Base-by-base conservation (phyloP, 2,329 filamentous ascomycete species). In the Colletotrichum agaves region DNA sequence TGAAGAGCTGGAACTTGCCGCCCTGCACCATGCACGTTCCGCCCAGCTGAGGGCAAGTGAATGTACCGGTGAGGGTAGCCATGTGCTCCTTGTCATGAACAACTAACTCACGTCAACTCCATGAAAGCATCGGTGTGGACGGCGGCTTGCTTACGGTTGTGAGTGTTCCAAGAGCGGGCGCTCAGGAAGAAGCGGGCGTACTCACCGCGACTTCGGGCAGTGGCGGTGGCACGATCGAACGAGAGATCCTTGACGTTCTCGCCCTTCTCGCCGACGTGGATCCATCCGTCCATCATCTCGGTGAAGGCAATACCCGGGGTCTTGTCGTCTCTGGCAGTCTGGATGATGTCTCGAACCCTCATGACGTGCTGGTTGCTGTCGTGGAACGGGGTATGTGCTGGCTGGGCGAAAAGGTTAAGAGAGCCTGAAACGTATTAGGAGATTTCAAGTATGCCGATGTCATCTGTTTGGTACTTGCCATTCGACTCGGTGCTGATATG, bases 231-330 rank as follows among this genome's bases (percentile, higher is more conserved):
- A 13, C 84, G 79, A 62, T 85, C 78, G 72, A 86, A 90, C 2
- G 85, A 83, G 10, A 83, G 79, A 11, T 78, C 78, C 46, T 82
- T 79, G 71, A 86, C 82, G 10, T 75, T 76, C 5, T 75, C 72
- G 41, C 81, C 80, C 50, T 76, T 76, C 5, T 75, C 72, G 49
- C 81, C 80, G 53, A 78, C 74, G 71, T 88, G 85, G 19, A 91
- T 81, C 71, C 85, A 87, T 10, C 89, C 89, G 6, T 84, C 83
- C 87, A 91, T 90, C 65, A 89, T 84, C 75, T 91, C 88, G 0
- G 86, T 86, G 72, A 91, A 91, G 23, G 84, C 85, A 55, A 90
- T 82, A 0, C 87, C 86, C 43, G 78, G 77, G 10, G 83, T 81
- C 21, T 82, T 79, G 55, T 83, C 72, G 2, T 78, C 78, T 27